Evolutionary conservation across 2,329 filamentous ascomycete genomes (phyloP).

Genomic region (Diaporthe sp.): DNA sequence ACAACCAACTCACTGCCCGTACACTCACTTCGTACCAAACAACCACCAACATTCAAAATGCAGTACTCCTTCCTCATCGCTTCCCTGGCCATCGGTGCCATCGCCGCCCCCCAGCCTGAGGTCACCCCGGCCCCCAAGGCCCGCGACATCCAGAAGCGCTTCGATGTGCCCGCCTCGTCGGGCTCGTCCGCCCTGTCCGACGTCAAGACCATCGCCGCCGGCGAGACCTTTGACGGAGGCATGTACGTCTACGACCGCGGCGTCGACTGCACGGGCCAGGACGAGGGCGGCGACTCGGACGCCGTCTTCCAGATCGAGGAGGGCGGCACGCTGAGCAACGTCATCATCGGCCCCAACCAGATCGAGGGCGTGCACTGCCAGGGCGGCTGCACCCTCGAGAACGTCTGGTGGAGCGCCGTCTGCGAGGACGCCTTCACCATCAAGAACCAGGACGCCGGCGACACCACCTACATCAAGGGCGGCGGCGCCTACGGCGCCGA

Average conservation of each 20-base stretch:
- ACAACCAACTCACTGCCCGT: background rate
- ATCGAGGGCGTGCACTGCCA: constrained; percentile 64
- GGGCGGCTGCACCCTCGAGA: constrained; percentile 59
- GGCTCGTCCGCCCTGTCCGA: constrained; percentile 21
- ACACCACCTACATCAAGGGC: constrained; percentile 54
- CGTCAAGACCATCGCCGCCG: constrained; percentile 20
- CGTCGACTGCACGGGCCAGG: constrained; percentile 37
- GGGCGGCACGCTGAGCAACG: constrained; percentile 64
- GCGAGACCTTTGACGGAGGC: constrained; percentile 29
- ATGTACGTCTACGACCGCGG: constrained; percentile 34
- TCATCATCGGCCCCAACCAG: constrained; percentile 65
- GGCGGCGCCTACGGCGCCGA: constrained; percentile 53
- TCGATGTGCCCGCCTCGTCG: constrained; percentile 22
- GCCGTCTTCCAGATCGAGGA: constrained; percentile 65
- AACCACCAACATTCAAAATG: constrained; percentile 18
- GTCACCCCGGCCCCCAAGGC: constrained; percentile 34
- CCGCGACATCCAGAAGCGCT: constrained; percentile 34
- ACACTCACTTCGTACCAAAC: constrained; percentile 8
- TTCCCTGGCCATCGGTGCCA: constrained; percentile 32
- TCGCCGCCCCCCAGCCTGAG: constrained; percentile 10
- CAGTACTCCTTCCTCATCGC: constrained; percentile 33
- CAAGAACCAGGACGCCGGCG: constrained; percentile 49
- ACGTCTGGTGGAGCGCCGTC: constrained; percentile 51
- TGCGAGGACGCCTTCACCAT: constrained; percentile 55
- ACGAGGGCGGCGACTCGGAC: constrained; percentile 48